These are phyloP conservation scores for Wickerhamiella galacta DNA, from an alignment of 805 yeast species.

Conservation along the genomic window DNA sequence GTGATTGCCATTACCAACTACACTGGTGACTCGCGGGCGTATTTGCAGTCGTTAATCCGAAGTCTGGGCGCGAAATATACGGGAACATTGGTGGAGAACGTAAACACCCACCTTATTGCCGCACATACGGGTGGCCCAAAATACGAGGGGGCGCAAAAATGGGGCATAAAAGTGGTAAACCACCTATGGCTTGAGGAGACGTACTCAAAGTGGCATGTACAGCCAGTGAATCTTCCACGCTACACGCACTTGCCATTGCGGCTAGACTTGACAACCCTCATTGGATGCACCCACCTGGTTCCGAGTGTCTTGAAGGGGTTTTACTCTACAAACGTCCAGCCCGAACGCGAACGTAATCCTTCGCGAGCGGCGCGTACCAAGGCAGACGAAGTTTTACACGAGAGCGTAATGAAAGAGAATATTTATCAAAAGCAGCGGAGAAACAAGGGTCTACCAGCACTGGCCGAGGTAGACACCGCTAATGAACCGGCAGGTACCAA, in stretches of 20 bases:
- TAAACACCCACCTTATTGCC: slow-evolving; percentile 57
- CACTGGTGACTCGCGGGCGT: slow-evolving; percentile 68
- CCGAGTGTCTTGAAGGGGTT: slow-evolving; percentile 27
- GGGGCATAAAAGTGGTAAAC: slow-evolving; percentile 53
- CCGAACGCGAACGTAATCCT: slow-evolving; percentile 10
- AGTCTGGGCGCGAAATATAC: slow-evolving; percentile 68
- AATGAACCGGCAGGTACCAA: background rate
- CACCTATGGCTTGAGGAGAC: slow-evolving; percentile 85
- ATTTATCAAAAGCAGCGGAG: slow-evolving; percentile 40
- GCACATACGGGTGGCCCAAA: slow-evolving; percentile 57
- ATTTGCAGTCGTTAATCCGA: slow-evolving; percentile 44
- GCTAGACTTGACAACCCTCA: slow-evolving; percentile 28
- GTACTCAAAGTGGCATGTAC: slow-evolving; percentile 41
- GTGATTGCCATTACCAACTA: slow-evolving; percentile 60
- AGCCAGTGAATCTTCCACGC: slow-evolving; percentile 30
- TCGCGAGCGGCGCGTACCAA: slow-evolving; percentile 38
- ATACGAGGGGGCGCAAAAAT: slow-evolving; percentile 51
- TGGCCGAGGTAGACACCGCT: too few relatives aligned
- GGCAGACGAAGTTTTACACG: slow-evolving; percentile 51
- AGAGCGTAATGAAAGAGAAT: slow-evolving; percentile 52
- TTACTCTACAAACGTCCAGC: slow-evolving; percentile 11
- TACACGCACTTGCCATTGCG: slow-evolving; percentile 33
- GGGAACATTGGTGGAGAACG: slow-evolving; percentile 39
- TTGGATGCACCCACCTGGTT: slow-evolving; percentile 37
- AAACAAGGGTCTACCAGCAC: slow-evolving; percentile 23